Base-by-base conservation (phyloP, 495 filamentous ascomycete genomes). In the Trichoderma erinaceum region DNA sequence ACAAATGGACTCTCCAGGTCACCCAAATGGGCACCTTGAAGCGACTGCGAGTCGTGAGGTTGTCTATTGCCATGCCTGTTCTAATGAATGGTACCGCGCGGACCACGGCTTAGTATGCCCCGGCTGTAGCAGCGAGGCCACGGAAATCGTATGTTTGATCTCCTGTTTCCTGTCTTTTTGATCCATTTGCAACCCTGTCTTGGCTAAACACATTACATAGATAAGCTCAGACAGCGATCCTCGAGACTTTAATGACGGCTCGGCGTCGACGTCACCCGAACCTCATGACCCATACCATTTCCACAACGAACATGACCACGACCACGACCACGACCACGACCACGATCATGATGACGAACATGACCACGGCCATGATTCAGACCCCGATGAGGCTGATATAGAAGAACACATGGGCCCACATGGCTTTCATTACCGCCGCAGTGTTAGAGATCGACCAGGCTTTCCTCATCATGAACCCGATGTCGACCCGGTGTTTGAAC, bases 51-150 rank as follows among this genome's bases (percentile, higher is more conserved):
- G 77, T 65, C 78, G 86, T 70, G 89, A 96, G 75, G 80, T 92
- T 25, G 87, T 97, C 63, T 91, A 83, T 73, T 99, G 95, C 75
- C 92, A 97, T 76, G 71, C 78, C 43, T 98, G 95, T 80, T 71
- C 83, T 46, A 81, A 89, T 61, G 89, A 97, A 71, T 97, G 91
- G 92, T 88, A 86, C 69, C 80, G 84, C 66, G 85, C 90, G 71
- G 83, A 89, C 67, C 79, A 83, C 70, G 85, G 69, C 43, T 76
- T 96, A 65, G 76, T 75, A 15, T 99, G 95, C 70, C 93, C 93
- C n/a, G 73, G 77, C 10, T 99, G 95, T 73, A 68, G 81, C 15
- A 85, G 86, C n/a, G 90, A 96, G 7, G 87, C 90, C 74, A 90
- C 86, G 8, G 92, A 99, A 78, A 94, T 97, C 68, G 93, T 92